These are phyloP conservation scores for Peronospora belbahrii DNA, from an alignment of 352 stramenopile genomes.

Conservation along the genomic window DNA sequence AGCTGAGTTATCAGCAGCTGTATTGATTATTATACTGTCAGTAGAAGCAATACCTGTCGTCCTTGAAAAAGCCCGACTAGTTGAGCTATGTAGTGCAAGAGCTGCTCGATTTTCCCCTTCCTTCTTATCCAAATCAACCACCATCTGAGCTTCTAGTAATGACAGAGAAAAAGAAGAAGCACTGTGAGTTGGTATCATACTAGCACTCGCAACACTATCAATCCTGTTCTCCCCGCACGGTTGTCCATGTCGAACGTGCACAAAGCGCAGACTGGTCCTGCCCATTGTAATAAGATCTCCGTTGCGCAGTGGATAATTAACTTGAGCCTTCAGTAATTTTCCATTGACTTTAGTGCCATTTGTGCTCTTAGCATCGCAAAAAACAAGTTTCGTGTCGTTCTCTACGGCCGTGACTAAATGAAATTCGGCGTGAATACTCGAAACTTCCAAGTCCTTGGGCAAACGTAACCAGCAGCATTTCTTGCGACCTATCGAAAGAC, in stretches of 20 bases:
- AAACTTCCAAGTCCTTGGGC: slow-evolving; percentile 49
- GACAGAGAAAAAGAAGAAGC: slow-evolving; percentile 7
- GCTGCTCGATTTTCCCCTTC: neutral
- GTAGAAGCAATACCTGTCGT: neutral
- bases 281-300: slow-evolving; percentile 42
- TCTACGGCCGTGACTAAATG: slow-evolving; percentile 2
- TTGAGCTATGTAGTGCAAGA: neutral
- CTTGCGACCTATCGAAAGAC: slow-evolving; percentile 39
- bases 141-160: slow-evolving; percentile 1
- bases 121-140: slow-evolving; percentile 15
- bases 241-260: slow-evolving; percentile 16
- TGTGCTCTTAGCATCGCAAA: slow-evolving; percentile 43
- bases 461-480: slow-evolving; percentile 46
- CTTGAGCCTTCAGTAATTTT: slow-evolving; percentile 6
- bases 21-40: neutral
- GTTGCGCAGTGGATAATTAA: slow-evolving; percentile 27
- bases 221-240: slow-evolving; percentile 6
- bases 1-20: slow-evolving; percentile 12
- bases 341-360: slow-evolving; percentile 57
- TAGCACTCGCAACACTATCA: neutral
- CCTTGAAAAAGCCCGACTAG: neutral
- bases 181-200: slow-evolving; percentile 7
- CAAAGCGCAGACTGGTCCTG: slow-evolving; percentile 29
- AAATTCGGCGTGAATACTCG: slow-evolving; percentile 45
- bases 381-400: neutral